A percentile compares a stretch with the other conserved stretches of the same genome.
Evolutionary conservation across 441 rosid species (phyloP).

Genomic region (Adansonia grandidieri): DNA sequence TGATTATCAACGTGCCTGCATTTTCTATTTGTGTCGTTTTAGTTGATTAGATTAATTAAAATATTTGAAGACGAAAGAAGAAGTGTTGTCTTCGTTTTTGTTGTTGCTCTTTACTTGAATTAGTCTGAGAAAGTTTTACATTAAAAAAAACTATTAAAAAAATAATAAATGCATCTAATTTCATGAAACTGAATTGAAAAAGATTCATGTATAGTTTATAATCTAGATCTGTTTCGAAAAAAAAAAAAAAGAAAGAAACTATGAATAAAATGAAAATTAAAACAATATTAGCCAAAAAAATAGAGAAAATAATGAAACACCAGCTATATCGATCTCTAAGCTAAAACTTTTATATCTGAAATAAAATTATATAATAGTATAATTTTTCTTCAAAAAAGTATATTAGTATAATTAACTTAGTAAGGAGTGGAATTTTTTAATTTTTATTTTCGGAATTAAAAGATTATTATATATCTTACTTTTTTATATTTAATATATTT

Average conservation of each 20-base stretch:
- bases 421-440: too few relatives aligned
- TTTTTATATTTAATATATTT: too few relatives aligned
- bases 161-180: neutral
- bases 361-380: too few relatives aligned
- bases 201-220: neutral
- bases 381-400: too few relatives aligned
- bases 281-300: neutral
- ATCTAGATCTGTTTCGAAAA: neutral
- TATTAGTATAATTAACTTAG: too few relatives aligned
- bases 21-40: constrained; percentile 33
- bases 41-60: neutral
- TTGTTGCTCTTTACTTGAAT: neutral
- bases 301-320: too few relatives aligned
- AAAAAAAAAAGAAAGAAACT: neutral
- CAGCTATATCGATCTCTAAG: too few relatives aligned
- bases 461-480: too few relatives aligned
- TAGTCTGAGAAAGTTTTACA: neutral
- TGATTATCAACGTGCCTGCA: constrained; percentile 58
- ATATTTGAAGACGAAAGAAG: neutral
- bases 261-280: neutral
- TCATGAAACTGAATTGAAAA: neutral
- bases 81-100: neutral
- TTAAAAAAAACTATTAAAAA: neutral
- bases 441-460: too few relatives aligned
- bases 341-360: too few relatives aligned